Base-by-base conservation (phyloP, 1,284 basidiomycete species). In the Fistulina hepatica region DNA sequence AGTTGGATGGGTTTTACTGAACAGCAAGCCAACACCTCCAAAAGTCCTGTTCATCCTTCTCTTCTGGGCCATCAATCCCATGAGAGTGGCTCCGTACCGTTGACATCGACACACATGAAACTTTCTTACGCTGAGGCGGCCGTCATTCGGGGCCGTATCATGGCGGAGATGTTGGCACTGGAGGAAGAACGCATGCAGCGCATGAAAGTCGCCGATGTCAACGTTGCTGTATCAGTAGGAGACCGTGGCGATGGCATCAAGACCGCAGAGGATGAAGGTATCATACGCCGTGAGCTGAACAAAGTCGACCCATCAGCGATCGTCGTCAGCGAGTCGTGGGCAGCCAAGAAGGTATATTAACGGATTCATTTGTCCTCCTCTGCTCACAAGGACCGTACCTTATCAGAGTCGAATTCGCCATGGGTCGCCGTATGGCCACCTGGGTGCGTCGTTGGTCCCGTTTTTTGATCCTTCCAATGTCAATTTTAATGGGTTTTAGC, bases 131-230 rank as follows among this genome's bases (percentile, higher is more conserved):
- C 78, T 2, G 88, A 95, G 56, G 91, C 90, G 1, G 72, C 86
- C 1, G 84, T 84, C 1, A 99, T 99, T 48, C 75, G 89, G 11
- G 86, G 92, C 50, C 73, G 92, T 19, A 98, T 99, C 51, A 99
- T 99, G 95, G 78, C 86, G 52, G 94, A 99, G 67, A 99, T 99
- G 94, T 71, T 97, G 52, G 71, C 88, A 26, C 65, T 99, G 19
- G 94, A 99, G 58, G 93, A 98, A 54, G 91, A 97, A 58, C 75
- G 94, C 17, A 94, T 98, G 79, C 76, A 83, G 41, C 74, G 93
- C 11, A 99, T 97, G 94, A 78, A 80, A 40, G 76, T 81, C 46
- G 72, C 67, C 39, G 60, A 66, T 11, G 63, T 63, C 43, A n/a
- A n/a, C n/a, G n/a, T n/a, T n/a, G n/a, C n/a, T n/a, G n/a, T n/a